Evolutionary conservation across 139 green algal genomes (phyloP).

Genomic region (Penium margaritaceum): DNA sequence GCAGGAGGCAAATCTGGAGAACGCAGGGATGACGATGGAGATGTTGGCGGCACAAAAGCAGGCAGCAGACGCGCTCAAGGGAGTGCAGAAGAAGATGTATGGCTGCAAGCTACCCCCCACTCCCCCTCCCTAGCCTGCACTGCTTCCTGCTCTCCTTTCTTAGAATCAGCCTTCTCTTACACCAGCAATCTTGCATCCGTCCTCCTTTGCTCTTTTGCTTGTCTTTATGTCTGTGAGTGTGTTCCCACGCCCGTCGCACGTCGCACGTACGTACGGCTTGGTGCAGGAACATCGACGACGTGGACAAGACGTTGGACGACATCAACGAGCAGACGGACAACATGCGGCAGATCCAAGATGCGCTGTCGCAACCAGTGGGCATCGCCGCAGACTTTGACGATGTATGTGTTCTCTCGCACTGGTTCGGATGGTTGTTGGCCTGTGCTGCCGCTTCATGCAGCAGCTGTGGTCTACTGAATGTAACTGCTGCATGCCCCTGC

Average conservation of each 20-base stretch:
- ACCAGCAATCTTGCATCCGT: too few species aligned
- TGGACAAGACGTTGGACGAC: constrained; percentile 84
- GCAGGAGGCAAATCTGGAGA: constrained; percentile 87
- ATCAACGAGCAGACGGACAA: constrained; percentile 83
- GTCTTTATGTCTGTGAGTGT: too few species aligned
- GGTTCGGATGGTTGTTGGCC: background rate
- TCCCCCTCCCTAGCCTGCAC: too few species aligned
- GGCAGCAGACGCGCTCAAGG: constrained; percentile 39
- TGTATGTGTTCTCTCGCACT: constrained; percentile 36
- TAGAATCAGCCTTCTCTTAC: background rate
- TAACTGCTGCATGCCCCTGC: background rate
- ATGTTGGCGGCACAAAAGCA: constrained; percentile 61
- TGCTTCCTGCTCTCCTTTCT: background rate
- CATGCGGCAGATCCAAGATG: constrained; percentile 83
- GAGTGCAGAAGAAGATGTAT: constrained; percentile 45
- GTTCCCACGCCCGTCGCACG: too few species aligned
- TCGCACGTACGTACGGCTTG: too few species aligned
- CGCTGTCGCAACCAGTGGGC: constrained; percentile 68
- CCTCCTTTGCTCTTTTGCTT: background rate
- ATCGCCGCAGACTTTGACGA: constrained; percentile 67
- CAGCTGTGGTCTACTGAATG: background rate
- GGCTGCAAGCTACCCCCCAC: background rate
- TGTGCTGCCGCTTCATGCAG: background rate
- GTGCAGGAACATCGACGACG: constrained; percentile 81
- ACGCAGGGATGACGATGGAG: constrained; percentile 68